Percentiles rank a stretch among this genome's conserved stretches.
Conservation (phyloP, 169 alveolate species). For the Eimeria sp. region DNA sequence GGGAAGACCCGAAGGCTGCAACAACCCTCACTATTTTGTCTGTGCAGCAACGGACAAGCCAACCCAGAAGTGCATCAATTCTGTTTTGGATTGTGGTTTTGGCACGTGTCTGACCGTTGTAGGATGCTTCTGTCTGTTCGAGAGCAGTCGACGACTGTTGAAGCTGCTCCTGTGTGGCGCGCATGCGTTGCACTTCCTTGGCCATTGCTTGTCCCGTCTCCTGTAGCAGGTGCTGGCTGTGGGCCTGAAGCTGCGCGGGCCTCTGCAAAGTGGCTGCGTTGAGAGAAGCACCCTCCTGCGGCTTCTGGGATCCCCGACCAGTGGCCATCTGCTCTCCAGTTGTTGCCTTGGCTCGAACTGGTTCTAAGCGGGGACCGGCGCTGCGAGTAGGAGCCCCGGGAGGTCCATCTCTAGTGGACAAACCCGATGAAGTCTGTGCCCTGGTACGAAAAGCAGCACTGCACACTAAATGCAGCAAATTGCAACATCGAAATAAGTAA, state of each 20-base stretch:
- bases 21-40: neutral
- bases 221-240: constrained; percentile 67
- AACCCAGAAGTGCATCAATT: neutral
- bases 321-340: constrained; percentile 42
- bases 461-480: neutral
- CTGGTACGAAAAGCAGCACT: neutral
- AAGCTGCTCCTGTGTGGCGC: constrained; percentile 76
- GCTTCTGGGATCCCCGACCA: neutral
- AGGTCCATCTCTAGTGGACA: constrained; percentile 31
- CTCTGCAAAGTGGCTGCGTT: constrained; percentile 4
- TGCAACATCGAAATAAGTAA: neutral
- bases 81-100: constrained; percentile 3
- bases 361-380: constrained; percentile 65
- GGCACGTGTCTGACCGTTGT: constrained; percentile 79
- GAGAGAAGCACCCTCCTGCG: constrained; percentile 3
- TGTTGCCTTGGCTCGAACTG: constrained; percentile 67
- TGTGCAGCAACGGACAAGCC: neutral
- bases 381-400: constrained; percentile 44
- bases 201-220: constrained; percentile 80
- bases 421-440: constrained; percentile 29
- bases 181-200: constrained; percentile 81
- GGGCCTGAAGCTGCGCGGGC: constrained; percentile 43
- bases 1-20: neutral
- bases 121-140: constrained; percentile 80
- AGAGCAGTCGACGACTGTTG: constrained; percentile 77